Evolutionary conservation across 768 basidiomycete species (phyloP), one percentile per base, ranked within the genome.

Genomic region (Gyrodon lividus): DNA sequence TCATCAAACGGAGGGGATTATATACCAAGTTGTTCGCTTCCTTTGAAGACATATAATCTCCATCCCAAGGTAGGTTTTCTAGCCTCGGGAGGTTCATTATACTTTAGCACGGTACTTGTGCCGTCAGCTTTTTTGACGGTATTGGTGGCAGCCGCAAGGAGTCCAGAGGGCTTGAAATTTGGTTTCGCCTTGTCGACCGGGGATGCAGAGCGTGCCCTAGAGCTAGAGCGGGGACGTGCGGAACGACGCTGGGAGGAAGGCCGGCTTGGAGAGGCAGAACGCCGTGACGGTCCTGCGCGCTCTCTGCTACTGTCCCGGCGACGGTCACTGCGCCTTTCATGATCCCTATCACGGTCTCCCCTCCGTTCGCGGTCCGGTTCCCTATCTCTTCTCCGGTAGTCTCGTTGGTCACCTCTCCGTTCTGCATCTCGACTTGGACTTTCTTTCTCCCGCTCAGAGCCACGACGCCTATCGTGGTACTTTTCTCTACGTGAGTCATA

Each of bases 1-100:
- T 6, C 4, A 19, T 37, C 7, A 33, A n/a, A 24, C 10, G 31
- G 31, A 9, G 31, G 13, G 31, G 6, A 28, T 6, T 48, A 30
- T 20, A 44, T n/a, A 96, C 96, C 95, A 44, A 86, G 76, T 77
- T 98, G 89, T 60, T 97, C 93, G 47, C 79, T 81, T 19, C 90
- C 96, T 71, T 98, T 98, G 79, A 98, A 99, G 30, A 98, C 95
- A 64, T 98, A 99, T 55, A 99, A 65, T 65, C 97, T 78, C 97
- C 97, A 98, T 16, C 90, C 89, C 30, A 89, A 70, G 5, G 77
- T 71, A 9, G 97, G 96, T 65, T 95, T 98, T 58, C 97, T 76
- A 24, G 96, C 97, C 76, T 99, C 97, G 6, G 97, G 94, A 14
- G 97, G 97, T 69, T 99, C 97, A 56, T 98, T 95, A 68, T 99